Evolutionary conservation across 139 green algal species (phyloP), one percentile per base, ranked within the genome.

Genomic region (Yamagishiella unicocca): DNA sequence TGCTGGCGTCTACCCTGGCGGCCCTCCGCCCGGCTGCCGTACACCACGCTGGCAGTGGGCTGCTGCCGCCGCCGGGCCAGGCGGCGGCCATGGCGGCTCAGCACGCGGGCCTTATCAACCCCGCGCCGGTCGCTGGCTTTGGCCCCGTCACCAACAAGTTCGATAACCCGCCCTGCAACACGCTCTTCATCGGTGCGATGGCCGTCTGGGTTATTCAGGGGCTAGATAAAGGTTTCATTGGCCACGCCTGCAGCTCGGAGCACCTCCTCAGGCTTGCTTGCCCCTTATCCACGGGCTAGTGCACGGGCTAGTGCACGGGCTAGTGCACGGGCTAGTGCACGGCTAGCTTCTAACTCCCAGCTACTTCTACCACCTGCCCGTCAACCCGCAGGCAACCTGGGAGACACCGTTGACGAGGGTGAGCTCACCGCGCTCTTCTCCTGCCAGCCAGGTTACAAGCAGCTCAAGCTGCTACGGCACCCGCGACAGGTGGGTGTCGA

Each of bases 161-260:
- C 25, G 97, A 99, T 89, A 99, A 99, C 91, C 94, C 96, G 27
- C 96, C 97, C 58, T 99, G 97, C 94, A 98, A 98, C 91, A 99
- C 97, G 27, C 93, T 99, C 22, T 99, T 99, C 90, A 95, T 99
- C 37, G 96, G 70, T 88, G 71, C 19, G 71, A n/a, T n/a, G n/a
- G n/a, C n/a, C n/a, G n/a, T n/a, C 17, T 37, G 19, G 50, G 50
- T 12, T 58, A 17, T 17, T 58, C 50, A 25, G 12, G 12, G 50
- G 50, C 14, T 58, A 25, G 12, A 58, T 58, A 58, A 58, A 12
- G 50, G 17, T 58, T 12, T 58, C n/a, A n/a, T n/a, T n/a, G n/a
- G n/a, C n/a, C n/a, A n/a, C n/a, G n/a, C n/a, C n/a, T n/a, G n/a
- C n/a, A n/a, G n/a, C n/a, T n/a, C n/a, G n/a, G n/a, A n/a, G n/a